Base-by-base conservation (phyloP, 441 rosid genomes). In the Pelargonium citronellum region DNA sequence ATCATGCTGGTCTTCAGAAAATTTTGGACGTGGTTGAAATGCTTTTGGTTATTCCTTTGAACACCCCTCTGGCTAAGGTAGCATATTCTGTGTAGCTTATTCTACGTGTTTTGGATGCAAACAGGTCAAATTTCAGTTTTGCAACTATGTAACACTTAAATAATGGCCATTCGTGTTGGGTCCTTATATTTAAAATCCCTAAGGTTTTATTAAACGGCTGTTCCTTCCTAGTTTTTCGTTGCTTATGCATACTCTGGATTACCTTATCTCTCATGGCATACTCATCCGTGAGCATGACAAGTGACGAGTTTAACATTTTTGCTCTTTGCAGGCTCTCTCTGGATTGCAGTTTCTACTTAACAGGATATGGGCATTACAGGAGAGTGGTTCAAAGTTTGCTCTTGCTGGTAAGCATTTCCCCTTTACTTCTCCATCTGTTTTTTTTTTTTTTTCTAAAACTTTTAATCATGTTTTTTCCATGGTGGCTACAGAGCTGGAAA, bases 41-140 rank as follows among this genome's bases (percentile, higher is more conserved):
- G 95, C 90, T 95, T 67, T 77, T 91, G 88, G 83, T 74, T 71
- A 80, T 92, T 77, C 99, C 99, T 70, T 68, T 82, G 65, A 76
- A 58, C 71, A 88, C 98, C 69, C 96, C 98, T 72, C 77, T 95
- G 39, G 92, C 95, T 64, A 95, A 95, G 99, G 99, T 95, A 87
- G 63, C 44, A 62, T 58, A 53, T 12, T 39, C 43, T 39, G 43
- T 39, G 43, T 39, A 7, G n/a, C 51, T 9, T 46, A 5, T 47
- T 37, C 34, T 73, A 79, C 19, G 47, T 55, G 5, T 74, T 39
- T 79, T 64, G 51, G 65, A 67, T 34, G 66, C 51, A 46, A 11
- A 46, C 11, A 12, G 51, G n/a, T 46, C 51, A 46, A 44, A 12
- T 46, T 3, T 46, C 3, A 12, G 51, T 46, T 46, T 46, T 46